Evolutionary conservation across 73 alveolate genomes (phyloP), one percentile per base, ranked within the genome.

Genomic region (Durusdinium trenchii): DNA sequence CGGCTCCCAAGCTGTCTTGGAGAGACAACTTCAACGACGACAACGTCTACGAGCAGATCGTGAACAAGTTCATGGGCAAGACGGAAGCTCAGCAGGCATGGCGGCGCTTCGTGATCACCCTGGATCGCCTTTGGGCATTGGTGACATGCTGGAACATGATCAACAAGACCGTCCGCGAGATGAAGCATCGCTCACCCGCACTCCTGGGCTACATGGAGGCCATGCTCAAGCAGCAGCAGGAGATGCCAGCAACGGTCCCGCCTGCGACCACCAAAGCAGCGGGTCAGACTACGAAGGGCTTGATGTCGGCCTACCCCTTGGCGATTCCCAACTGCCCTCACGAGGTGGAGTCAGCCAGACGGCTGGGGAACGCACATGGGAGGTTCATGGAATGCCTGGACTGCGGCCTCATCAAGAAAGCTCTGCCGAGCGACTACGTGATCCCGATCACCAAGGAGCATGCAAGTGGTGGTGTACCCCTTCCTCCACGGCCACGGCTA

Each of bases 401-500:
- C 47, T 73, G 85, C 85, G 85, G 85, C 0, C 0, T 35, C 47
- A 38, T 73, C 47, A 35, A 38, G 85, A 73, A 73, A 20, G 85
- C 85, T 0, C 32, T 73, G n/a, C 1, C 1, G 54, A 23, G 23
- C 32, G 69, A 57, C 82, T 69, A 69, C 82, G 50, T 4, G 82
- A 48, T 69, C 50, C 82, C 82, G 5, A 69, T 69, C 48, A 6
- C 82, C 23, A 6, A 69, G 4, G 35, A 69, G n/a, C n/a, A n/a
- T n/a, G 20, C 4, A n/a, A 23, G 82, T 69, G 82, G 35, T 23
- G 82, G 82, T 69, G 50, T 69, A 69, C 82, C 46, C 48, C 50
- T n/a, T n/a, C 30, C 46, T 69, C 23, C 82, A 69, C 82, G 82
- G 82, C 23, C 82, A 69, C 82, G 82, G 82, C 38, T 69, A 69